Conservation (phyloP, 345 rosid species). For the Ceriops tagal region DNA sequence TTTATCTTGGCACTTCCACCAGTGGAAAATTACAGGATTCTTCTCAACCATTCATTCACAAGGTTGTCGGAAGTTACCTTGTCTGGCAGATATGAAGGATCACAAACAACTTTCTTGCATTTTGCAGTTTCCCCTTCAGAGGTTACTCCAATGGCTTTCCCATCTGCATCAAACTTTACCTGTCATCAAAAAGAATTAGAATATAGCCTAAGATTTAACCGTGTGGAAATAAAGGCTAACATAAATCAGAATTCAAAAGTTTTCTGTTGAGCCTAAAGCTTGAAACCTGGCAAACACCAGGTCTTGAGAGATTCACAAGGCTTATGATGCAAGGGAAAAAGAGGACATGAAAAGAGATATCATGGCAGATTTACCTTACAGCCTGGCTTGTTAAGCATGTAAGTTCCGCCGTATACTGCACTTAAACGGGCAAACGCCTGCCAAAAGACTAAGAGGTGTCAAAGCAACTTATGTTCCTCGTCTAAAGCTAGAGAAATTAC, state of each 20-base stretch:
- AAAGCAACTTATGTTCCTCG: constrained; percentile 1
- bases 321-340: neutral
- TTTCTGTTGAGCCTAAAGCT: neutral
- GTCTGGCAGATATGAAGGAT: constrained; percentile 73
- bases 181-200: constrained; percentile 18
- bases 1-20: neutral
- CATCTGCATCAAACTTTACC: constrained; percentile 72
- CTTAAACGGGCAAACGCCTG: constrained; percentile 94
- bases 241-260: too few species aligned
- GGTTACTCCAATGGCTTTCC: constrained; percentile 75
- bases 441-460: constrained; percentile 17
- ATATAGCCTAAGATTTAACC: neutral
- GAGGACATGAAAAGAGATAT: neutral
- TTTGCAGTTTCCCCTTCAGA: constrained; percentile 90
- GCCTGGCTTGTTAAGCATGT: constrained; percentile 95
- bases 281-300: neutral
- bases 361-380: constrained; percentile 58
- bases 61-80: constrained; percentile 43
- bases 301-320: neutral
- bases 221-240: too few species aligned
- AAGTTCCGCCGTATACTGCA: constrained; percentile 91
- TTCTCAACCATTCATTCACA: neutral
- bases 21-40: neutral
- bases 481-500: neutral
- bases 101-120: constrained; percentile 88